Conservation (phyloP, 2,329 filamentous ascomycete species). For the Pseudodiploospora longispora region DNA sequence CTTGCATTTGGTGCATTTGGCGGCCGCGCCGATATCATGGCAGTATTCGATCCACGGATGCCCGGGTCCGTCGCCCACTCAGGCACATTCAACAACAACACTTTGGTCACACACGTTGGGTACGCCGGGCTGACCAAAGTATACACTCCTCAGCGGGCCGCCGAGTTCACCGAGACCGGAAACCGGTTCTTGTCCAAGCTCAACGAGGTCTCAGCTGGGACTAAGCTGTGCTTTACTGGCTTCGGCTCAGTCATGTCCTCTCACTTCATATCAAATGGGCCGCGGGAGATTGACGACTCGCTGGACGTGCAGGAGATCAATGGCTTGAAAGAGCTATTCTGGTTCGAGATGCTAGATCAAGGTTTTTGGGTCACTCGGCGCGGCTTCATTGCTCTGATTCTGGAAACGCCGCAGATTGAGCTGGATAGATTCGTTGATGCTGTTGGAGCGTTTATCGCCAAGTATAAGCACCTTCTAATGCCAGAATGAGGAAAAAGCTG, state of each 20-base stretch:
- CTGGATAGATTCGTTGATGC: constrained; percentile 31
- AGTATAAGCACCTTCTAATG: constrained; percentile 12
- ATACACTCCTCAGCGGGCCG: constrained; percentile 24
- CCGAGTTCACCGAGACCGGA: constrained; percentile 23
- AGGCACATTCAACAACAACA: constrained; percentile 63
- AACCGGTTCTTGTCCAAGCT: constrained; percentile 21
- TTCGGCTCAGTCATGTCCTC: constrained; percentile 27
- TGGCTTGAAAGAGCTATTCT: constrained; percentile 33
- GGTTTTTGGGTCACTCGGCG: constrained; percentile 34
- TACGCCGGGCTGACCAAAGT: constrained; percentile 27
- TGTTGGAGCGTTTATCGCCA: constrained; percentile 26
- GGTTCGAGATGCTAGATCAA: constrained; percentile 37
- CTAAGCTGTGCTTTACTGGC: constrained; percentile 30
- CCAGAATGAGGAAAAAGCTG: no score
- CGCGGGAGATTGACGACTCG: constrained; percentile 18
- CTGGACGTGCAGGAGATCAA: constrained; percentile 22
- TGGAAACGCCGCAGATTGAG: constrained; percentile 30
- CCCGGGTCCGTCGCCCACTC: constrained; percentile 41
- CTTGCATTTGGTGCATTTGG: constrained; percentile 61
- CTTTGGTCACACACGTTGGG: constrained; percentile 50
- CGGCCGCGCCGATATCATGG: constrained; percentile 51
- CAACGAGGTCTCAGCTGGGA: constrained; percentile 23
- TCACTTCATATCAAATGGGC: constrained; percentile 26
- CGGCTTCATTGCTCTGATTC: constrained; percentile 32
- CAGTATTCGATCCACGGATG: constrained; percentile 42